These are phyloP conservation scores for Crithidia sp. DNA, from an alignment of 208 protist genomes.

Conservation along the genomic window DNA sequence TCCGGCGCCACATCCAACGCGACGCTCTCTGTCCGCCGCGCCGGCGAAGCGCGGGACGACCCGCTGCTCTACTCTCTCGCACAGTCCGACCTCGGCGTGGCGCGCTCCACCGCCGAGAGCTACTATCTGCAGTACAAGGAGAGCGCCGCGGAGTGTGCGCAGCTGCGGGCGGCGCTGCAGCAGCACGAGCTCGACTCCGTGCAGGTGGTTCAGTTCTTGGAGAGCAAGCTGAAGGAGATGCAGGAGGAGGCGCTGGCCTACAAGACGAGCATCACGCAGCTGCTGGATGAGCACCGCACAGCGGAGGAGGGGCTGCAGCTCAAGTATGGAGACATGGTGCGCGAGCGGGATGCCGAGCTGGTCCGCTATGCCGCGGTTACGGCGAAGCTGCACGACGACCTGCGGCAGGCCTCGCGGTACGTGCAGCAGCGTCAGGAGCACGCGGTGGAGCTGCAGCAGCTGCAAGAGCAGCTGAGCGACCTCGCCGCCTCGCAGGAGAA, in stretches of 20 bases:
- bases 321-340: constrained; percentile 60
- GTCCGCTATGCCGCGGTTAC: constrained; percentile 49
- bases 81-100: constrained; percentile 56
- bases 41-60: constrained; percentile 20
- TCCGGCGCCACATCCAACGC: no score
- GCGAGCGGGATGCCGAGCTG: constrained; percentile 70
- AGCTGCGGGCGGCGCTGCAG: constrained; percentile 51
- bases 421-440: constrained; percentile 72
- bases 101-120: constrained; percentile 47
- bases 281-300: constrained; percentile 33
- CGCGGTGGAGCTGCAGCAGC: constrained; percentile 61
- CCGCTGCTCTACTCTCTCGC: constrained; percentile 60
- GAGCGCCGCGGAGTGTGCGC: constrained; percentile 47
- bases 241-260: constrained; percentile 35
- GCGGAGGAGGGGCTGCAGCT: constrained; percentile 39
- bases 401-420: constrained; percentile 57
- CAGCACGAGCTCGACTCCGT: constrained; percentile 64
- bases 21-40: background rate
- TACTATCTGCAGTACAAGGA: constrained; percentile 53
- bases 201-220: constrained; percentile 56
- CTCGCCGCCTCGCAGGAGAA: constrained; percentile 57
- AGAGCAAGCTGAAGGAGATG: constrained; percentile 51
- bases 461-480: constrained; percentile 70
- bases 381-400: constrained; percentile 65
- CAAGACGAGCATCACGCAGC: constrained; percentile 42